Base-by-base conservation (phyloP, 1,139 yeast genomes). In the Candida smagusa region DNA sequence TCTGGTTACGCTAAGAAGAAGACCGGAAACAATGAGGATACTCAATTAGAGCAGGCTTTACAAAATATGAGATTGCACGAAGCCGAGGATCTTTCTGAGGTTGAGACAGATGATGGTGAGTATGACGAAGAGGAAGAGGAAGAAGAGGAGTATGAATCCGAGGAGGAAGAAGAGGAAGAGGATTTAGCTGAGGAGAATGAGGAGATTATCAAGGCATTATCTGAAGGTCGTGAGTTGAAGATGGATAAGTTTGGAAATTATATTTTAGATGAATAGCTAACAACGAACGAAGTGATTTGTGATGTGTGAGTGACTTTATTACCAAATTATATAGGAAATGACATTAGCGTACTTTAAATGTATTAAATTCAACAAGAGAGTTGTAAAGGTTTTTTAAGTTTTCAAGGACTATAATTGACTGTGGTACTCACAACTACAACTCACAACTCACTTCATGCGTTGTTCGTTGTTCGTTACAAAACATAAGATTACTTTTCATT, bases 1-100 rank as follows among this genome's bases (percentile, higher is more conserved):
- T 87, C 96, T 1, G 99, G 99, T 1, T 88, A 77, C 58, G 79
- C 82, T 35, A 87, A 83, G 58, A 85, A 86, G 63, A 77, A 75
- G 52, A 63, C 66, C 24, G 75, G 78, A 6, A 68, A 65, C 39
- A 78, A 74, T 41, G 73, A 69, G 42, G 70, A 60, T 35, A 73
- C 75, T 47, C 94, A 85, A 43, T 70, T 89, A 48, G 96, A 89
- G 56, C 74, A 69, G 36, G 95, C 95, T 0, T 79, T 88, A 40
- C 61, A 72, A 50, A 65, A 75, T 39, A 72, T 81, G 94, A 72
- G 90, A 63, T 59, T 61, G 6, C 48, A 55, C 26, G 70, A 64
- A 9, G 68, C 55, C 7, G 68, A 40, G 3, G 58, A 54, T 5
- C 63, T 59, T 23, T 59, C 54, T 1, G 61, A 54, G 9, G 64